Percentiles rank a stretch among this genome's conserved stretches.
These are phyloP conservation scores for Rhinocladiella similis DNA, from an alignment of 2,329 filamentous ascomycete genomes.

Conservation along the genomic window DNA sequence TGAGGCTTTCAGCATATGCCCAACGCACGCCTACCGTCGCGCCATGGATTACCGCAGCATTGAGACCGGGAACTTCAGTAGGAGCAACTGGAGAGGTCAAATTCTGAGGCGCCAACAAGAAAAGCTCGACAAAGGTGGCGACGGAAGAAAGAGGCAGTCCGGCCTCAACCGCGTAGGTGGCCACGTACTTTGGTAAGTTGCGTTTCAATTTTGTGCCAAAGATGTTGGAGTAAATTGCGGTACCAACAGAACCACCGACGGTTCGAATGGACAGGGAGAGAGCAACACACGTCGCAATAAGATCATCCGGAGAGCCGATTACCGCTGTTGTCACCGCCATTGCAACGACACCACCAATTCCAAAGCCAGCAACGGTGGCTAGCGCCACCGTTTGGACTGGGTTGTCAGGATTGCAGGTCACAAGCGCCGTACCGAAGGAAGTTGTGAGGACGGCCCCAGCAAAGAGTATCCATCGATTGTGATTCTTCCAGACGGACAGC, in stretches of 20 bases:
- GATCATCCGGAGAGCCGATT: background rate
- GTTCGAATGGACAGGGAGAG: conserved; percentile 5
- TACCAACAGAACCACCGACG: conserved; percentile 2
- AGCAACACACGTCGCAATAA: conserved; percentile 4
- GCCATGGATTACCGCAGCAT: background rate
- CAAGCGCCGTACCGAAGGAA: background rate
- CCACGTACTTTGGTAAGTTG: conserved; percentile 3
- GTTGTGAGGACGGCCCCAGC: background rate
- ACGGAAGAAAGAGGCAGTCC: background rate
- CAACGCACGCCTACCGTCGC: conserved; percentile 8
- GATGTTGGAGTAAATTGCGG: conserved; percentile 5
- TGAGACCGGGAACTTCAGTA: conserved; percentile 1
- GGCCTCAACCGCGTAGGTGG: background rate
- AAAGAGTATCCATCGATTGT: background rate
- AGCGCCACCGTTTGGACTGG: background rate
- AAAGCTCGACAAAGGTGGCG: conserved; percentile 1
- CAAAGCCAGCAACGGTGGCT: background rate
- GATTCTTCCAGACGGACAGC: background rate
- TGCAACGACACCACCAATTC: background rate
- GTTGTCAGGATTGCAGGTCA: background rate
- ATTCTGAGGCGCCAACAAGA: conserved; percentile 4
- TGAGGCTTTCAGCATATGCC: conserved; percentile 10
- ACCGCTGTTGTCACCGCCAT: conserved; percentile 1
- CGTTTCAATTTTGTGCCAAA: conserved; percentile 1
- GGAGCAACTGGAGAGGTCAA: background rate